phyloP scores from a whole-genome alignment of 768 basidiomycete species.

The Terana coerulea region DNA sequence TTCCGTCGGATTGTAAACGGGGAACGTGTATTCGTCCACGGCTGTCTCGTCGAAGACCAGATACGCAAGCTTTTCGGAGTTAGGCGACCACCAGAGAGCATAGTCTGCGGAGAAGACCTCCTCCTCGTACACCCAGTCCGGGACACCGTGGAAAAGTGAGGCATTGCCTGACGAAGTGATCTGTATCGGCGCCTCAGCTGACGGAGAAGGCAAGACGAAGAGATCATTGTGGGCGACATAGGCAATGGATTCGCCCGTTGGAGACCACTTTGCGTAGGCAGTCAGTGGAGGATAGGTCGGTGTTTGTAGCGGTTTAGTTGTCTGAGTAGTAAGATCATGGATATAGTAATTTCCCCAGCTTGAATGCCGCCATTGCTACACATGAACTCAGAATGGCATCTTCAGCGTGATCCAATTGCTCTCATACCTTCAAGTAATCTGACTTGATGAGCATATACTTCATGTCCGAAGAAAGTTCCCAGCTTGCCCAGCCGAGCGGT shows the following conservation, averaged over 20 bases:
- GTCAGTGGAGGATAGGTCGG: conserved; percentile 69
- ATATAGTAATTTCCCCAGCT: conserved; percentile 91
- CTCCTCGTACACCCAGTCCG: conserved; percentile 98
- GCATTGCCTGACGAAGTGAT: conserved; percentile 80
- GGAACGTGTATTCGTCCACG: conserved; percentile 84
- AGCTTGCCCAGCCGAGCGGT: conserved; percentile 49
- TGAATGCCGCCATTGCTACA: conserved; percentile 92
- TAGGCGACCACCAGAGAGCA: conserved; percentile 92
- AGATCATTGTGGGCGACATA: conserved; percentile 86
- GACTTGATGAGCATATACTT: conserved; percentile 82
- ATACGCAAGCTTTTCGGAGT: conserved; percentile 73
- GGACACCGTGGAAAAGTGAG: conserved; percentile 89
- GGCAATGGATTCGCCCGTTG: conserved; percentile 78
- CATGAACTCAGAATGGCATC: conserved; percentile 2
- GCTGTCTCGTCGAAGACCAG: conserved; percentile 83
- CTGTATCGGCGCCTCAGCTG: conserved; percentile 52
- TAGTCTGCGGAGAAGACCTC: conserved; percentile 73
- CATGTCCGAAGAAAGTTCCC: conserved; percentile 91
- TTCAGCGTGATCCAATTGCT: background rate
- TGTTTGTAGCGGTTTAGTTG: conserved; percentile 66
- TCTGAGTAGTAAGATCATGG: conserved; percentile 67
- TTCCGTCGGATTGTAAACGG: conserved; percentile 85
- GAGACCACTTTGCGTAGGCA: conserved; percentile 85
- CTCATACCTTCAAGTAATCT: conserved; percentile 62
- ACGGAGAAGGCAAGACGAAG: conserved; percentile 70